These are phyloP conservation scores for Cochlearia excelsa DNA, from an alignment of 345 rosid species.

Conservation along the genomic window DNA sequence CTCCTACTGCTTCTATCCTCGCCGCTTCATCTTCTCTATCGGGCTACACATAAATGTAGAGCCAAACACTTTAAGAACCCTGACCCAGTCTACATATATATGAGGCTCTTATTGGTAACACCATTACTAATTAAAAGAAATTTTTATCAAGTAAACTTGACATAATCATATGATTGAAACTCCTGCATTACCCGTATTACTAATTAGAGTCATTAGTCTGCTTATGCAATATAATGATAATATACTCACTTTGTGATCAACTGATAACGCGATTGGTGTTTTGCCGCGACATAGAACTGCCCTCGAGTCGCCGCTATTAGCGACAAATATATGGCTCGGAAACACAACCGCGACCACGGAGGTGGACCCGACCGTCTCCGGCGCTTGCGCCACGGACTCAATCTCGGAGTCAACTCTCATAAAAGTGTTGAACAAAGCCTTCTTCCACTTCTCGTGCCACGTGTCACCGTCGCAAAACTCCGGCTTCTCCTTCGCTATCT, in stretches of 20 bases:
- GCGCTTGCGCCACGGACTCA: constrained; percentile 27
- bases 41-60: constrained; percentile 49
- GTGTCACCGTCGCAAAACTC: constrained; percentile 35
- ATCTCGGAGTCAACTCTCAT: constrained; percentile 61
- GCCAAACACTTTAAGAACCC: constrained; percentile 4
- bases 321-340: constrained; percentile 56
- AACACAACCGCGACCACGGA: constrained; percentile 66
- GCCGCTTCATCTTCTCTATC: constrained; percentile 73
- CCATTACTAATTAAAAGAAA: too few relatives aligned
- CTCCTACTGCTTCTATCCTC: constrained; percentile 80
- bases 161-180: background rate
- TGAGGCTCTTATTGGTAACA: background rate
- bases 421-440: constrained; percentile 57
- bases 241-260: constrained; percentile 65
- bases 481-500: constrained; percentile 44
- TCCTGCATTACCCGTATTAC: too few relatives aligned
- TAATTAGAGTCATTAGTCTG: too few relatives aligned
- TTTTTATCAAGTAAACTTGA: background rate
- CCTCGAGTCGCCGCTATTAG: constrained; percentile 82
- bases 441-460: constrained; percentile 58
- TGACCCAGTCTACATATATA: background rate
- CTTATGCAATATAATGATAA: too few relatives aligned
- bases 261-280: constrained; percentile 51
- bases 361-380: constrained; percentile 83
- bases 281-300: constrained; percentile 72